Percentiles rank a stretch among this genome's conserved stretches.
Evolutionary conservation across 1,139 yeast species (phyloP).

Genomic region (Meyerozyma elateridarum): DNA sequence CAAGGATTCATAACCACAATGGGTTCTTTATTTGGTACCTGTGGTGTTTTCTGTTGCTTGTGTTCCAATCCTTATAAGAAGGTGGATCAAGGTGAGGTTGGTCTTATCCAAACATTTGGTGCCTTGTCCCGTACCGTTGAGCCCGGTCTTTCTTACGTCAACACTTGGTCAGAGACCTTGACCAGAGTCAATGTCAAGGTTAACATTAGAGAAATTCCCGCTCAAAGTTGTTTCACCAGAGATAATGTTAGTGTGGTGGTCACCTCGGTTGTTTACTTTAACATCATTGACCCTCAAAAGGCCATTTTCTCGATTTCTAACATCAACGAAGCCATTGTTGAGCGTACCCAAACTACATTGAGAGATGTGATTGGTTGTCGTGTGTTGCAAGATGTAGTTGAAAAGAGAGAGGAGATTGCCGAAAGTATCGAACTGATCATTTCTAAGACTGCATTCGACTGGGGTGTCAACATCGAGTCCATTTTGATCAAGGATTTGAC

Average conservation of each 20-base stretch:
- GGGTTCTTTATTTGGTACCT: conserved; percentile 48
- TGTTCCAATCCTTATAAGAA: conserved; percentile 60
- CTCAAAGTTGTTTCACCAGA: conserved; percentile 63
- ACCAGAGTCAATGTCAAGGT: conserved; percentile 52
- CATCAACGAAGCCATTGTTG: conserved; percentile 57
- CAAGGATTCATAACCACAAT: conserved; percentile 37
- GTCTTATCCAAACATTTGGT: conserved; percentile 66
- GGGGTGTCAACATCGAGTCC: conserved; percentile 73
- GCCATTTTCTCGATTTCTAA: conserved; percentile 57
- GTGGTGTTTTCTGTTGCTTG: conserved; percentile 59
- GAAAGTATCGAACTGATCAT: conserved; percentile 60
- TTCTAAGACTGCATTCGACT: conserved; percentile 57
- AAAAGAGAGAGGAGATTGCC: conserved; percentile 71
- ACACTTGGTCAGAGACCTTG: conserved; percentile 59
- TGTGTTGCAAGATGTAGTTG: conserved; percentile 67
- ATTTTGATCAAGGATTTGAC: conserved; percentile 66
- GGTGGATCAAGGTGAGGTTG: conserved; percentile 68
- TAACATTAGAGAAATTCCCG: conserved; percentile 62
- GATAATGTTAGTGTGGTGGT: conserved; percentile 62
- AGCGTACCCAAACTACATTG: conserved; percentile 70
- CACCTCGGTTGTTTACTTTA: conserved; percentile 66
- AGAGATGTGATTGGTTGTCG: conserved; percentile 72
- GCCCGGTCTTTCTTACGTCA: conserved; percentile 65
- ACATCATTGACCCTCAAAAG: conserved; percentile 65
- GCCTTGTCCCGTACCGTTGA: conserved; percentile 63